phyloP scores from a whole-genome alignment of 1,284 basidiomycete genomes.

The Neonothopanus nambi region DNA sequence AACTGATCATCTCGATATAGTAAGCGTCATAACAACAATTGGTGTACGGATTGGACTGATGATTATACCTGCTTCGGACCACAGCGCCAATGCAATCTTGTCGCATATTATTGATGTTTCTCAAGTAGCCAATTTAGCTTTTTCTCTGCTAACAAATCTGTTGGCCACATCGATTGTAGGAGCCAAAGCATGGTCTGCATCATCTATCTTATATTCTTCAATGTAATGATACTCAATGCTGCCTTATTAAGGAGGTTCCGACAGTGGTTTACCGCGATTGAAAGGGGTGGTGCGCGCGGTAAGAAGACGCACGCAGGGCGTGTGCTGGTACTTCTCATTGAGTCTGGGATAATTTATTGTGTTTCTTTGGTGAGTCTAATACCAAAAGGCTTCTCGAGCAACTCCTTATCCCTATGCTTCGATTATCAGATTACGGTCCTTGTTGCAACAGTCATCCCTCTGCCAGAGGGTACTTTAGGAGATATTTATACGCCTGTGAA shows the following conservation, averaged over 20 bases:
- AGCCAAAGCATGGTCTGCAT: slow-evolving; percentile 17
- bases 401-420: too few relatives aligned
- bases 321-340: slow-evolving; percentile 23
- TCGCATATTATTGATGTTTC: slow-evolving; percentile 12
- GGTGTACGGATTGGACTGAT: slow-evolving; percentile 15
- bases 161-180: slow-evolving; percentile 20
- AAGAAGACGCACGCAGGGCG: slow-evolving; percentile 10
- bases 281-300: neutral
- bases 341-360: slow-evolving; percentile 24
- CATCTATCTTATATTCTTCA: too few relatives aligned
- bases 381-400: neutral
- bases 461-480: slow-evolving; percentile 21
- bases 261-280: too few relatives aligned
- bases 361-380: slow-evolving; percentile 18
- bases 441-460: slow-evolving; percentile 14
- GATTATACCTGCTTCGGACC: slow-evolving; percentile 2
- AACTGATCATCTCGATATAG: slow-evolving; percentile 6
- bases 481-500: slow-evolving; percentile 21
- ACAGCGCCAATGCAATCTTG: neutral
- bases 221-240: neutral
- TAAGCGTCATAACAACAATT: slow-evolving; percentile 20
- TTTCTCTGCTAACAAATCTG: slow-evolving; percentile 22
- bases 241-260: slow-evolving; percentile 7
- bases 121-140: slow-evolving; percentile 16
- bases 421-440: slow-evolving; percentile 20